Conservation (phyloP, 805 yeast species). For the Starmerella asiatica region DNA sequence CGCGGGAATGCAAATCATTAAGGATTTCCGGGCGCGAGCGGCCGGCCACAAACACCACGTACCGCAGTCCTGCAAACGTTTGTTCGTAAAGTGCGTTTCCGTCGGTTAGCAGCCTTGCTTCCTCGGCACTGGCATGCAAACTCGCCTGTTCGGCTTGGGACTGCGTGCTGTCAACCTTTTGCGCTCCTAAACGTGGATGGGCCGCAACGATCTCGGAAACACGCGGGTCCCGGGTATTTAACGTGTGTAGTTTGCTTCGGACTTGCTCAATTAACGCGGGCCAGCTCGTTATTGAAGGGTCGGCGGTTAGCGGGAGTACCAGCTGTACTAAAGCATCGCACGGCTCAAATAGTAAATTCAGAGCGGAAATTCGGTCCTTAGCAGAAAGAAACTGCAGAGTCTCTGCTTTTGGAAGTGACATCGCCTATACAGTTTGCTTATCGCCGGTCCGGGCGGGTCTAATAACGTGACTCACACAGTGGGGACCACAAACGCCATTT, state of each 20-base stretch:
- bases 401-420: constrained; percentile 7
- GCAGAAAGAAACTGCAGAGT: background rate
- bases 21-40: constrained; percentile 53
- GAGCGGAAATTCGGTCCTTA: constrained; percentile 7
- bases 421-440: too few relatives aligned
- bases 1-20: constrained; percentile 46
- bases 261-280: constrained; percentile 36
- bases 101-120: constrained; percentile 36
- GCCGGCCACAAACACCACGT: constrained; percentile 84
- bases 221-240: constrained; percentile 24
- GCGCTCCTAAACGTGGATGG: constrained; percentile 77
- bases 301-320: constrained; percentile 26
- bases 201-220: constrained; percentile 54
- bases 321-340: constrained; percentile 36
- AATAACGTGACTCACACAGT: too few relatives aligned
- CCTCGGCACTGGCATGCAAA: constrained; percentile 38
- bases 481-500: too few relatives aligned
- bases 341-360: constrained; percentile 53
- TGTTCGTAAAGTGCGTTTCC: constrained; percentile 53
- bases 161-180: constrained; percentile 39
- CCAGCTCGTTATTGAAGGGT: constrained; percentile 14
- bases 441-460: too few relatives aligned
- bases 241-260: constrained; percentile 30
- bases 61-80: constrained; percentile 56
- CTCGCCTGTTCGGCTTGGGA: constrained; percentile 61